These are phyloP conservation scores for Geranium brycei DNA, from an alignment of 345 rosid species.

Conservation along the genomic window DNA sequence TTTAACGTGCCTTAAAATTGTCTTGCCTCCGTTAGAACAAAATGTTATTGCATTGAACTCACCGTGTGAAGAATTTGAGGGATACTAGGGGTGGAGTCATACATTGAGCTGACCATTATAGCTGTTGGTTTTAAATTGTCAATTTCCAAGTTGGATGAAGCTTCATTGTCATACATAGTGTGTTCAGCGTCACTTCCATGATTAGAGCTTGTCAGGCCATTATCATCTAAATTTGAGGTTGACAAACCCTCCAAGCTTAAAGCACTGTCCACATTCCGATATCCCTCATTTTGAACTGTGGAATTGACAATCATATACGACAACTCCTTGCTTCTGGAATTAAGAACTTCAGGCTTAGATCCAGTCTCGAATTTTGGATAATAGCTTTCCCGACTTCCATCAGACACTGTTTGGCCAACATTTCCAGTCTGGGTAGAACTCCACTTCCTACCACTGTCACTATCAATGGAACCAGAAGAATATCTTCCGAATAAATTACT, in stretches of 20 bases:
- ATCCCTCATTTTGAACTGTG: slow-evolving; percentile 29
- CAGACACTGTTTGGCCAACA: slow-evolving; percentile 37
- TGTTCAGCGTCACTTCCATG: slow-evolving; percentile 21
- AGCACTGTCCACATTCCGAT: slow-evolving; percentile 29
- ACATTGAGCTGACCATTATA: slow-evolving; percentile 36
- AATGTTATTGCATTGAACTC: slow-evolving; percentile 14
- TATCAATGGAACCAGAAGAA: slow-evolving; percentile 64
- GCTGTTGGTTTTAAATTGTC: slow-evolving; percentile 34
- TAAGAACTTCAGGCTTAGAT: slow-evolving; percentile 29
- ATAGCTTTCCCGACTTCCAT: slow-evolving; percentile 55
- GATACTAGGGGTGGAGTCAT: slow-evolving; percentile 76
- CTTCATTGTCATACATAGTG: slow-evolving; percentile 28
- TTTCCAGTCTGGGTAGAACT: slow-evolving; percentile 48
- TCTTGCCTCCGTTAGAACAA: neutral
- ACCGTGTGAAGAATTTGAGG: slow-evolving; percentile 97
- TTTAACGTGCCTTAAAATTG: slow-evolving; percentile 1
- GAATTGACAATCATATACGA: slow-evolving; percentile 23
- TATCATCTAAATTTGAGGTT: slow-evolving; percentile 35
- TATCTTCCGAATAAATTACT: slow-evolving; percentile 66
- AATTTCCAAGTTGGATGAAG: slow-evolving; percentile 32
- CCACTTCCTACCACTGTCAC: slow-evolving; percentile 82
- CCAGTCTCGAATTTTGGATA: slow-evolving; percentile 50
- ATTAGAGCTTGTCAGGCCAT: slow-evolving; percentile 40
- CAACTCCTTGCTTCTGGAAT: slow-evolving; percentile 42
- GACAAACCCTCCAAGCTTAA: slow-evolving; percentile 41